Evolutionary conservation across 129 eudicot species (phyloP).

Genomic region (Oenanthe sinensis): DNA sequence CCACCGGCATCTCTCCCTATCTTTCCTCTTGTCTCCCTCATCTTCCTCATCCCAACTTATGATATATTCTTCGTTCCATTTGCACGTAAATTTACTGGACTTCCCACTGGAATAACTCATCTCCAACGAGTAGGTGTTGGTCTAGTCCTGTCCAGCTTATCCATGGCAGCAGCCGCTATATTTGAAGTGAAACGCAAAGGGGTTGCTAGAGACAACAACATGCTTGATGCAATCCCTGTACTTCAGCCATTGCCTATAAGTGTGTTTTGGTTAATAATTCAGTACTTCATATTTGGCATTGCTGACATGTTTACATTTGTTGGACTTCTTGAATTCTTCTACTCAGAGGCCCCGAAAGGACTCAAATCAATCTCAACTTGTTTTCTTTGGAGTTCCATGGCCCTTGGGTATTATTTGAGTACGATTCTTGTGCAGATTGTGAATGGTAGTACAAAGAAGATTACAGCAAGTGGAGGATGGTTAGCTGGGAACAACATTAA

Average conservation of each 20-base stretch:
- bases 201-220: conserved; percentile 39
- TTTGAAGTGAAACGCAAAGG: conserved; percentile 57
- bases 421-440: conserved; percentile 48
- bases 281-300: conserved; percentile 55
- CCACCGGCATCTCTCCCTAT: conserved; percentile 67
- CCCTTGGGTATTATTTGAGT: conserved; percentile 63
- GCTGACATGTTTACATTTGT: conserved; percentile 64
- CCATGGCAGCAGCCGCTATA: conserved; percentile 54
- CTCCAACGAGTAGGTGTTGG: conserved; percentile 70
- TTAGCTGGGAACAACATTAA: conserved; percentile 63
- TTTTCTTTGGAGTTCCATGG: conserved; percentile 68
- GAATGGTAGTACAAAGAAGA: conserved; percentile 41
- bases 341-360: conserved; percentile 53
- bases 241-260: conserved; percentile 55
- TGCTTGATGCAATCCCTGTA: conserved; percentile 53
- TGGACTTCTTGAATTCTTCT: conserved; percentile 67
- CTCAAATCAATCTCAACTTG: conserved; percentile 61
- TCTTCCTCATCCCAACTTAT: conserved; percentile 42
- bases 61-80: conserved; percentile 51
- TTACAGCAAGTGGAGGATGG: conserved; percentile 51
- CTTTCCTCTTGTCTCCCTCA: conserved; percentile 38
- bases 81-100: conserved; percentile 17
- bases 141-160: conserved; percentile 40
- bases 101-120: conserved; percentile 26
- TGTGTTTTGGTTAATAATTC: conserved; percentile 54